Conservation (phyloP, 2,329 filamentous ascomycete genomes). For the Stagonosporopsis cucurbitacearum region DNA sequence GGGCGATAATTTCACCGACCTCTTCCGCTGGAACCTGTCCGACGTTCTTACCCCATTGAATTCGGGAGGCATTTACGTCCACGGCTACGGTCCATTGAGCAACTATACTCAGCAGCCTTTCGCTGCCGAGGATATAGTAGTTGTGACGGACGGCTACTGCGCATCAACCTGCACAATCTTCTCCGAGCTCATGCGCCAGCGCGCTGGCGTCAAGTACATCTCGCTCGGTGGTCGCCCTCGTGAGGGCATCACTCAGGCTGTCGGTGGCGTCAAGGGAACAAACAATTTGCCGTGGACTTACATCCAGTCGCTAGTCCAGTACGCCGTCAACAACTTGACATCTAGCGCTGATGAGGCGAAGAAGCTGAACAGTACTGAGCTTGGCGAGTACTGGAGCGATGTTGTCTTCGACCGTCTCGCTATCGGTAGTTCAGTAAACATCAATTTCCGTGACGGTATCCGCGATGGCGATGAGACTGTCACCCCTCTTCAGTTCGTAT, state of each 20-base stretch:
- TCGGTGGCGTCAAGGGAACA: constrained; percentile 70
- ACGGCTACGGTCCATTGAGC: constrained; percentile 43
- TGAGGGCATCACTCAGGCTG: constrained; percentile 57
- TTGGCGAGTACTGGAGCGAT: constrained; percentile 42
- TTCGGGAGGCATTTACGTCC: constrained; percentile 43
- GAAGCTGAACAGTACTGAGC: constrained; percentile 39
- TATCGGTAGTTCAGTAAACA: constrained; percentile 33
- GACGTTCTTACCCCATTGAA: constrained; percentile 48
- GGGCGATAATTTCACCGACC: constrained; percentile 63
- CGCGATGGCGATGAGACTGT: constrained; percentile 51
- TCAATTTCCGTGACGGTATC: constrained; percentile 52
- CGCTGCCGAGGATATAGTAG: constrained; percentile 62
- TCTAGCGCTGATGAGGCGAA: constrained; percentile 33
- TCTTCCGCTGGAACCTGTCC: constrained; percentile 60
- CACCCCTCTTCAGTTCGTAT: constrained; percentile 66
- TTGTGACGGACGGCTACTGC: constrained; percentile 62
- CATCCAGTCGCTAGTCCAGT: constrained; percentile 39
- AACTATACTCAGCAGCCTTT: constrained; percentile 61
- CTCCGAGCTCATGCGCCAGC: constrained; percentile 60
- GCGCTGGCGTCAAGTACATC: constrained; percentile 62
- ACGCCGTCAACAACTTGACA: constrained; percentile 30
- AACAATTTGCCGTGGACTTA: constrained; percentile 46
- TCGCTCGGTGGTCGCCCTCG: constrained; percentile 66
- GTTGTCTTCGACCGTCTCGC: constrained; percentile 41
- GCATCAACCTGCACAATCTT: constrained; percentile 67